These are phyloP conservation scores for Boletus tomentosulus DNA, from an alignment of 768 basidiomycete species.

Conservation along the genomic window DNA sequence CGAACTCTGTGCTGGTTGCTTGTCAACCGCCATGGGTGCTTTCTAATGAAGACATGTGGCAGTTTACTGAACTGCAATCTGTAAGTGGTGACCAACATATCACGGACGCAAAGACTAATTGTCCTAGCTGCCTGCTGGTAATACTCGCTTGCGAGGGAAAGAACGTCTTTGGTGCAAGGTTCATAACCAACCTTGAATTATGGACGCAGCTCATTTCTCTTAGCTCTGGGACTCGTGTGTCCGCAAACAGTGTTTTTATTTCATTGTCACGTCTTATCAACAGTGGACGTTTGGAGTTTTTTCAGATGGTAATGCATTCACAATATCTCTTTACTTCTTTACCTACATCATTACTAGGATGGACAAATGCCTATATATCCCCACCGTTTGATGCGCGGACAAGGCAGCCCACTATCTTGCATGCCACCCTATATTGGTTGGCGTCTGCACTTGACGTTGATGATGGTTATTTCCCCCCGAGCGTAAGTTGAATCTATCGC, in stretches of 20 bases:
- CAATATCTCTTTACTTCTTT: not conserved
- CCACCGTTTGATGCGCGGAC: constrained; percentile 39
- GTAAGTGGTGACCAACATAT: constrained; percentile 10
- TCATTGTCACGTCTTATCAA: constrained; percentile 56
- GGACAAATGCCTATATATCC: constrained; percentile 51
- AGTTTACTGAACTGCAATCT: constrained; percentile 43
- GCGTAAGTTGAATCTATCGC: constrained; percentile 12
- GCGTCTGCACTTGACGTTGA: constrained; percentile 42
- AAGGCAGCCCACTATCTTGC: constrained; percentile 46
- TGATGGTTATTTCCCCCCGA: constrained; percentile 27
- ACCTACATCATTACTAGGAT: constrained; percentile 35
- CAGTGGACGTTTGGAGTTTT: constrained; percentile 62
- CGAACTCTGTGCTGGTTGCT: constrained; percentile 44
- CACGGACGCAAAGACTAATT: not conserved
- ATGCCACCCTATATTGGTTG: constrained; percentile 54
- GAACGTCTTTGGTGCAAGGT: constrained; percentile 64
- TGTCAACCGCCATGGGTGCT: constrained; percentile 61
- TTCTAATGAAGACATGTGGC: constrained; percentile 48
- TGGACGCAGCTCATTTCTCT: constrained; percentile 8
- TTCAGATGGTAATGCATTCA: constrained; percentile 41
- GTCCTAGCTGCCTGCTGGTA: constrained; percentile 25
- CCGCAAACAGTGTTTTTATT: constrained; percentile 45
- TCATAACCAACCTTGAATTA: not conserved
- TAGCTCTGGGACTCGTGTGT: constrained; percentile 53
- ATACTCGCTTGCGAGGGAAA: constrained; percentile 44